phyloP scores from a whole-genome alignment of 768 basidiomycete species.

The Hygrocybe coccinea region DNA sequence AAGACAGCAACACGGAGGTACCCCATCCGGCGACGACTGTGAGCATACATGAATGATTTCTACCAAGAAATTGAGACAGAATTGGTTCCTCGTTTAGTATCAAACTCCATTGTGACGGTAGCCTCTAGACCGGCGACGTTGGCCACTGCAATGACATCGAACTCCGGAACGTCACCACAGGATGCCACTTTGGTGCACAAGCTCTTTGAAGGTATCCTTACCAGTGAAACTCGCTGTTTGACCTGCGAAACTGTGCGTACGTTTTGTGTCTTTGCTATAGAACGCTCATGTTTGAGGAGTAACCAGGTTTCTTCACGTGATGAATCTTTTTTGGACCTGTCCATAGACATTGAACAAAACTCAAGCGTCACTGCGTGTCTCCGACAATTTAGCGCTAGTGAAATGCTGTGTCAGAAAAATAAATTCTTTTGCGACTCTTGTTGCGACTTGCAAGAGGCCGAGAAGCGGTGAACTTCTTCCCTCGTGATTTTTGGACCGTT shows the following conservation, averaged over 20 bases:
- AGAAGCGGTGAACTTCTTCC: conserved; percentile 70
- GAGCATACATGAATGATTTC: conserved; percentile 29
- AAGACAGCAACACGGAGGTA: conserved; percentile 37
- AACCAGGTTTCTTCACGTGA: conserved; percentile 82
- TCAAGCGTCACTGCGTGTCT: conserved; percentile 95
- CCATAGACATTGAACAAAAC: conserved; percentile 98
- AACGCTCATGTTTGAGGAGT: background rate
- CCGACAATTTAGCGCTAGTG: conserved; percentile 92
- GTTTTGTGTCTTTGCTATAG: conserved; percentile 3
- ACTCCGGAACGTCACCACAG: conserved; percentile 42
- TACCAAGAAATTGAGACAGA: background rate
- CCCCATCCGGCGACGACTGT: conserved; percentile 58
- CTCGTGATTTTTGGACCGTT: background rate
- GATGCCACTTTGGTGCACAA: conserved; percentile 80
- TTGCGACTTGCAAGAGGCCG: conserved; percentile 95
- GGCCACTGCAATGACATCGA: conserved; percentile 40
- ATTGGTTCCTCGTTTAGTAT: conserved; percentile 40
- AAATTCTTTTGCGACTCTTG: conserved; percentile 99
- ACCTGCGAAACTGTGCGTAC: conserved; percentile 86
- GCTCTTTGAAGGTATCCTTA: conserved; percentile 89
- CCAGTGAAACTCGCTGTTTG: conserved; percentile 95
- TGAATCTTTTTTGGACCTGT: conserved; percentile 96
- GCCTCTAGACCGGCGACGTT: conserved; percentile 42
- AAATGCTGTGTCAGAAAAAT: conserved; percentile 97
- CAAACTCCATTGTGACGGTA: conserved; percentile 54